Conservation (phyloP, 1,284 basidiomycete genomes). For the Ustilago shanxiensis region DNA sequence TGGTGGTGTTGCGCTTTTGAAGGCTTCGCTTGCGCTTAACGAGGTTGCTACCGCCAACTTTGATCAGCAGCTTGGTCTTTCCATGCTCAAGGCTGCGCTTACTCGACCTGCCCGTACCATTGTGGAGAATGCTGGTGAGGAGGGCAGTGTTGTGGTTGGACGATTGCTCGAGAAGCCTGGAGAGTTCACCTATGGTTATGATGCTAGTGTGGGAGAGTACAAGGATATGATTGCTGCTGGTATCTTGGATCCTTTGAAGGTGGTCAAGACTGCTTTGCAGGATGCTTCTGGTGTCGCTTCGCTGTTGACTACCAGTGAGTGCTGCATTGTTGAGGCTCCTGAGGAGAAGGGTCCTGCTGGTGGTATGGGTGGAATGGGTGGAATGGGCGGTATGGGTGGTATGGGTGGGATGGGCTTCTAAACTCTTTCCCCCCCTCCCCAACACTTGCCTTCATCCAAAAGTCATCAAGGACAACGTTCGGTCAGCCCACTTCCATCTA, state of each 20-base stretch:
- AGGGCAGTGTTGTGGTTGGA: conserved; percentile 92
- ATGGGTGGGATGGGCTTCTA: conserved; percentile 69
- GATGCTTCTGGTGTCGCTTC: conserved; percentile 77
- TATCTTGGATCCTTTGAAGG: conserved; percentile 78
- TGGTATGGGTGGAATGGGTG: conserved; percentile 66
- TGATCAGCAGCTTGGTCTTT: conserved; percentile 95
- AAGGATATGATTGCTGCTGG: conserved; percentile 93
- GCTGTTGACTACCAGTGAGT: conserved; percentile 92
- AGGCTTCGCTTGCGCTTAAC: conserved; percentile 86
- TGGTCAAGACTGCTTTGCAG: conserved; percentile 66
- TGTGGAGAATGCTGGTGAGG: conserved; percentile 93
- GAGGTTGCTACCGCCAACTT: conserved; percentile 88
- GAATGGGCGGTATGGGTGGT: conserved; percentile 71
- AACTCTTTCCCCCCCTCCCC: conserved; percentile 1
- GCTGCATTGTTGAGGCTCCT: conserved; percentile 88
- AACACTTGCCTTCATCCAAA: background rate
- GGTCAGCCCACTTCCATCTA: conserved; percentile 9
- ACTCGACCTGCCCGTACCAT: conserved; percentile 85
- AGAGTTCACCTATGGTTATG: conserved; percentile 78
- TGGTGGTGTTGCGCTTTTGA: conserved; percentile 90
- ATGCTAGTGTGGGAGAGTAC: conserved; percentile 90
- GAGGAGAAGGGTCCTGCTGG: conserved; percentile 81
- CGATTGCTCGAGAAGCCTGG: conserved; percentile 70
- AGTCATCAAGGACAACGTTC: background rate
- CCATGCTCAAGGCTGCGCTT: conserved; percentile 90